Base-by-base conservation (phyloP, 192 early-diverging fungal species). In the Oehlia diaphana region DNA sequence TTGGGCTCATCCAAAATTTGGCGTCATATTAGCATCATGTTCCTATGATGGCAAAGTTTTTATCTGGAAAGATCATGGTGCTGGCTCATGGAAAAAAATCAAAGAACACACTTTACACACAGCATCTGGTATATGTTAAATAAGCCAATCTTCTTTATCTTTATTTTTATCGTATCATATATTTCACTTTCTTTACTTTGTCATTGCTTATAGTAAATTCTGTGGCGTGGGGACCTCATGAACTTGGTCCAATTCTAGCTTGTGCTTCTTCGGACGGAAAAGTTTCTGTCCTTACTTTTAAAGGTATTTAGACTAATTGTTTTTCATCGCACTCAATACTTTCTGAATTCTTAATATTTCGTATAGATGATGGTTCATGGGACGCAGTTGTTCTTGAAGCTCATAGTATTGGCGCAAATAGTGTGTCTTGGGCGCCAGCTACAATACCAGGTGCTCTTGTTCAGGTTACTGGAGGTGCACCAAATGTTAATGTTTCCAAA, bases 1-100 rank as follows among this genome's bases (percentile, higher is more conserved):
- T 21, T 99, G 98, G 98, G 96, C 97, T 16, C 98, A 99, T 82
- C 98, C 98, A 61, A 97, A 97, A 84, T 99, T 95, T 87, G 97
- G 97, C 67, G 93, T 87, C 81, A 93, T 99, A 62, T 87, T 99
- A 26, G 98, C 98, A 19, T 97, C 96, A 31, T 98, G 96, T 84
- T 95, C 95, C 23, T 98, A 98, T 83, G 98, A 99, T 81, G 90
- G 92, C n/a, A 92, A 93, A 61, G 97, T 98, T 49, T 90, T 96
- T 80, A 94, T 99, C 74, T 99, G 96, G 96, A 95, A 95, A 79
- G 98, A 98, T 83, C 92, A 90, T 28, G 91, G 93, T 58, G 12
- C 50, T 67, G 95, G 93, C 78, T 78, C 77, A 19, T 97, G 94
- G 94, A 79, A 85, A 42, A 91, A 91, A 71, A 91, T 96, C 42